Conservation (phyloP, 208 protist genomes). For the Acanthamoeba culbertsoni region DNA sequence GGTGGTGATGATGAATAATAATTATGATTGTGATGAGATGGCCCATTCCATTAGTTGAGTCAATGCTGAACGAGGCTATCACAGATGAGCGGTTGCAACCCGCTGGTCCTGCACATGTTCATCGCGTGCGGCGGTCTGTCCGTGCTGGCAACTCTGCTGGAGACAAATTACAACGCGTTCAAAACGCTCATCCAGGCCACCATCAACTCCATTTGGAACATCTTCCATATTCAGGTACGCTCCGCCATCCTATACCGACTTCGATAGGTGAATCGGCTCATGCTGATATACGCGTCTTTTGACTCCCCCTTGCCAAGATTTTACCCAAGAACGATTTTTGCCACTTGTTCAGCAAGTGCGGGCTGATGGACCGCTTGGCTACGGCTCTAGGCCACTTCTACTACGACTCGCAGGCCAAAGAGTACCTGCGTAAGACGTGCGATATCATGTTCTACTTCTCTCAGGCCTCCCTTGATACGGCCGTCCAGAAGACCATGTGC, state of each 20-base stretch:
- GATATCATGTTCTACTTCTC: slow-evolving; percentile 63
- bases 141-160: slow-evolving; percentile 78
- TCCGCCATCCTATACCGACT: not conserved
- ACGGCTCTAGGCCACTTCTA: slow-evolving; percentile 54
- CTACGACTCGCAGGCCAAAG: not conserved
- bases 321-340: slow-evolving; percentile 80
- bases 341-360: slow-evolving; percentile 72
- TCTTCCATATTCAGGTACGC: slow-evolving; percentile 75
- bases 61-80: not conserved
- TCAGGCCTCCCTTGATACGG: slow-evolving; percentile 50
- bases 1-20: not conserved
- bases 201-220: slow-evolving; percentile 61
- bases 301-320: not conserved
- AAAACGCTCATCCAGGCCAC: slow-evolving; percentile 11
- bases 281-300: not conserved
- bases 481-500: slow-evolving; percentile 59
- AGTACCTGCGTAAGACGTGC: slow-evolving; percentile 46
- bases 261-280: not conserved
- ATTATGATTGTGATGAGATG: not conserved
- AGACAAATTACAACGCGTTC: slow-evolving; percentile 52
- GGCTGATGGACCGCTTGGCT: slow-evolving; percentile 61
- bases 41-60: not conserved
- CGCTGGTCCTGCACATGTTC: slow-evolving; percentile 85
- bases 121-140: slow-evolving; percentile 83
- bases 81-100: slow-evolving; percentile 46